Conservation (phyloP, 2,329 filamentous ascomycete genomes). For the Nigrograna mackinnonii region DNA sequence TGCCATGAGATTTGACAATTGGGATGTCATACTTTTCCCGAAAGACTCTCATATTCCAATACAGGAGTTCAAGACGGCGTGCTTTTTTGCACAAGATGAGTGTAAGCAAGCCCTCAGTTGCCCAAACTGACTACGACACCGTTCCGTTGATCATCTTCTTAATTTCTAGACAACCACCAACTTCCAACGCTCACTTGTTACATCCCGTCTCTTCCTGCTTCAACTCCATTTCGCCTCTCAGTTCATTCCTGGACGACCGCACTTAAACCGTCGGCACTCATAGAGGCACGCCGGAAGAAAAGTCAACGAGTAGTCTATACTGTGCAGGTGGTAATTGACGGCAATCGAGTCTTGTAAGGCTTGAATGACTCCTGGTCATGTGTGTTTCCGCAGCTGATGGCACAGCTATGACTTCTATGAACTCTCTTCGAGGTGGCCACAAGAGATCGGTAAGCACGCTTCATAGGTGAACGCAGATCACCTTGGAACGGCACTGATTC, state of each 20-base stretch:
- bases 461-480: background rate
- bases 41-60: constrained; percentile 67
- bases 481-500: constrained; percentile 7
- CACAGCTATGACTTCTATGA: constrained; percentile 33
- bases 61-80: constrained; percentile 81
- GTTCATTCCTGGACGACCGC: constrained; percentile 35
- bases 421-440: constrained; percentile 27
- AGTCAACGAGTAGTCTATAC: constrained; percentile 30
- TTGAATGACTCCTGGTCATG: background rate
- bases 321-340: constrained; percentile 33
- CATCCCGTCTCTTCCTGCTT: constrained; percentile 25
- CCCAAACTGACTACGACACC: background rate
- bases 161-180: constrained; percentile 26
- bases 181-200: constrained; percentile 36
- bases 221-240: constrained; percentile 37
- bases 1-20: constrained; percentile 81
- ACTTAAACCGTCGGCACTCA: constrained; percentile 25
- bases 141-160: background rate
- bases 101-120: constrained; percentile 20
- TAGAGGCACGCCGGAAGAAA: constrained; percentile 26
- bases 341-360: constrained; percentile 31
- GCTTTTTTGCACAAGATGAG: constrained; percentile 64
- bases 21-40: constrained; percentile 84
- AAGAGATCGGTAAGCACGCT: constrained; percentile 30
- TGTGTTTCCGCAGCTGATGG: constrained; percentile 25